A percentile compares a stretch with the other conserved stretches of the same genome.
phyloP scores from a whole-genome alignment of 2,329 filamentous ascomycete species.

The Ilyonectria mors-panacis region DNA sequence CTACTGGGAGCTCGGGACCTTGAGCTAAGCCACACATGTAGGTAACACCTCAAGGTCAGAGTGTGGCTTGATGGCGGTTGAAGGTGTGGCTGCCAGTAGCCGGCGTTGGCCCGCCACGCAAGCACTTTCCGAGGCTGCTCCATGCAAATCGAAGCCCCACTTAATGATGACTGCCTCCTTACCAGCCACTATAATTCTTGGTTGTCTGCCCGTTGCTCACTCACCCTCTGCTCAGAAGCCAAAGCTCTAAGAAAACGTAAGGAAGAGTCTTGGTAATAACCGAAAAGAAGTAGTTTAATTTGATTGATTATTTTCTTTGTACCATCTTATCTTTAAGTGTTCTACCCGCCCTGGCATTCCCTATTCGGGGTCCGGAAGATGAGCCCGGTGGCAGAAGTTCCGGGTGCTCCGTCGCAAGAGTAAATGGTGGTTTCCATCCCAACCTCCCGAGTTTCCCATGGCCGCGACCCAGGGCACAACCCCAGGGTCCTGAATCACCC shows the following conservation, averaged over 20 bases:
- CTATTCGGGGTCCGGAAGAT: neutral
- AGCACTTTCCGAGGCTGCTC: neutral
- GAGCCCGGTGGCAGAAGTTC: neutral
- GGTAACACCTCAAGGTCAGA: neutral
- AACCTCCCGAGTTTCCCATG: constrained; percentile 42
- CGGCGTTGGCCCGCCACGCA: constrained; percentile 7
- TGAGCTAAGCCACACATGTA: constrained; percentile 35
- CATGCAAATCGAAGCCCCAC: neutral
- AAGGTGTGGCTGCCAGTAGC: constrained; percentile 6
- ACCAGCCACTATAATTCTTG: neutral
- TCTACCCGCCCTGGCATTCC: neutral
- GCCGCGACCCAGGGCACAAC: constrained; percentile 30
- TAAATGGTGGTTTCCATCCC: constrained; percentile 28
- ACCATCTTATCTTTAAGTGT: too few relatives aligned
- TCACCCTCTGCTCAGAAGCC: too few relatives aligned
- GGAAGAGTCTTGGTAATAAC: neutral
- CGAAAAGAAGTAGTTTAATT: neutral
- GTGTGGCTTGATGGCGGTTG: constrained; percentile 18
- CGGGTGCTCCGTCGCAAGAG: neutral
- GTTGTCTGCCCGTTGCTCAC: too few relatives aligned
- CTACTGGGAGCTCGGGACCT: constrained; percentile 27
- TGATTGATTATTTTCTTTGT: too few relatives aligned
- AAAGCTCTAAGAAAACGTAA: too few relatives aligned
- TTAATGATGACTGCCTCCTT: neutral
- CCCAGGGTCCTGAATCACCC: constrained; percentile 1